Base-by-base conservation (phyloP, 2,329 filamentous ascomycete species). In the Fusarium euwallaceae region DNA sequence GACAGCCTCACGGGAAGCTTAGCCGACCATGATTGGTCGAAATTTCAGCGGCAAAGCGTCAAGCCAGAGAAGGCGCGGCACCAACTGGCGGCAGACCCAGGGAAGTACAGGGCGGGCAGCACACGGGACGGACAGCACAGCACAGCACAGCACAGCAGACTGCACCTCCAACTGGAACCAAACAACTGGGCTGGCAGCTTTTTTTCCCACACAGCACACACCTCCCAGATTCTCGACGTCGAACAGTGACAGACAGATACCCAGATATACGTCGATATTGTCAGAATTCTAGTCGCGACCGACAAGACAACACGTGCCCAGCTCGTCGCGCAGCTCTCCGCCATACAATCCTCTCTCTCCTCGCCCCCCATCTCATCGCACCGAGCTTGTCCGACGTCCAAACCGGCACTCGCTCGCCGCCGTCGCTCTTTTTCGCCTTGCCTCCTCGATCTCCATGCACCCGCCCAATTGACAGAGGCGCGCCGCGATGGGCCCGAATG, bases 401-500 rank as follows among this genome's bases (percentile, higher is more conserved):
- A 69, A 29, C 51, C 69, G 72, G 72, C 69, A 73, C 72, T 64
- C 51, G 66, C 73, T 75, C 73, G 69, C 64, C 73, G n/a, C 59
- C 56, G 56, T 61, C 64, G 51, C 24, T 62, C 65, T 70, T 66
- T 71, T 59, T 71, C 74, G 72, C 68, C 68, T 72, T 72, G 68
- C 70, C 64, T 71, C 64, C 67, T 72, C 73, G 75, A 81, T 78
- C 83, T 83, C 82, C 74, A 84, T 84, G 83, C 80, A 76, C 81
- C 77, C 80, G 76, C 69, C 78, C 80, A 79, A 76, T 78, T 80
- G 78, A 80, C 43, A 76, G 75, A 80, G 79, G 78, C 81, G 82
- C 78, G 81, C 81, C 81, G 81, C 78, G 76, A 84, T 84, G 83
- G 83, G 82, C 83, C 83, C 83, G 71, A 84, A 82, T 78, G 82